Evolutionary conservation across 2,329 filamentous ascomycete genomes (phyloP), one percentile per base, ranked within the genome.

Genomic region (Trichoderma gracile): DNA sequence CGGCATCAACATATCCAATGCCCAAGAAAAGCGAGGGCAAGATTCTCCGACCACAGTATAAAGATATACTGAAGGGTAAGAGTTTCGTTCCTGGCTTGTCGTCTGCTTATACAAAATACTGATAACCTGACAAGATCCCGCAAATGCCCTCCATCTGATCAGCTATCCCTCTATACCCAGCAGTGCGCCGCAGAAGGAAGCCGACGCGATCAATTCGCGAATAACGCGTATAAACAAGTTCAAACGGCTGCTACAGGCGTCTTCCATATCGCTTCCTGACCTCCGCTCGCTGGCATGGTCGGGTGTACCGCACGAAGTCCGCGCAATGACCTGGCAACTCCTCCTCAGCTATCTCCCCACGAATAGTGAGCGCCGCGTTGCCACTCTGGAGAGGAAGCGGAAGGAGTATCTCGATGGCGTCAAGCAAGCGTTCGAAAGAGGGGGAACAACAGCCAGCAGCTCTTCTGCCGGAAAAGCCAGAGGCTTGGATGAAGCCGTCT

Each of bases 301-400:
- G 59, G 95, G 95, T 14, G 86, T 98, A 42, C 96, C 95, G 0
- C 89, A 92, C 71, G 96, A 99, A 79, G 93, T 99, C 19, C 91
- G 96, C 63, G 92, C 95, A 57, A 97, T 99, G 90, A 95, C 94
- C n/a, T 99, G 95, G 95, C 93, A 98, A 77, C 83, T 99, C 25
- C 83, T 99, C 21, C 86, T 99, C 25, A 95, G 94, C 65, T 99
- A 99, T 76, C 84, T 99, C 5, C 95, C 96, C 1, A 96, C 94
- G n/a, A 97, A 93, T 73, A 96, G 93, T 71, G 96, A 99, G 75
- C 85, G 95, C 67, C 87, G 96, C 60, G 91, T 98, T 8, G 86
- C 91, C 0, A 95, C 93, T 0, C 82, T 99, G 10, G 95, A 99
- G 75, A 84, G 95, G 65, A 99, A 99, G 77, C 87, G 95, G 58